Base-by-base conservation (phyloP, 2,329 filamentous ascomycete genomes). In the Fusarium phyllophilum region DNA sequence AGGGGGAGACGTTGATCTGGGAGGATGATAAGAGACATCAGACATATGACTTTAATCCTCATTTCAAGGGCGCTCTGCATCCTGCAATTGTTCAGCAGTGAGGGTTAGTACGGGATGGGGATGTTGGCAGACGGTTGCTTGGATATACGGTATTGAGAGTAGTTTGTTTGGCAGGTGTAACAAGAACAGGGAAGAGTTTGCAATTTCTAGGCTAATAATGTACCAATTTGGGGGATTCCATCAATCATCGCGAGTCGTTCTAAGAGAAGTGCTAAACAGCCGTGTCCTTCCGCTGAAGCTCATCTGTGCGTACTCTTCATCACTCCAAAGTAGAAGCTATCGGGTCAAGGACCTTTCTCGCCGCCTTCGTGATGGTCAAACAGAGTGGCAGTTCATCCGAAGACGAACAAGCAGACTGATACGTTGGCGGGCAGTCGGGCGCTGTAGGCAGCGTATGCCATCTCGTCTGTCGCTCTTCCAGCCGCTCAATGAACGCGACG, bases 41-140 rank as follows among this genome's bases (percentile, higher is more conserved):
- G 58, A 75, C 72, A 6, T 74, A 73, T 41, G 68, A 75, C 44
- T 70, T 73, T 34, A 73, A 73, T 34, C 65, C 66, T 52, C 22
- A 59, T 36, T 72, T 70, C 52, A 70, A 70, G 12, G 45, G 31
- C 10, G 45, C 44, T 41, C 33, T 36, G 31, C n/a, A 38, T 2
- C 33, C 56, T 29, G 33, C 24, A 3, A 15, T 51, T 51, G 42
- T 58, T 51, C 33, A 58, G 56, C 51, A 58, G 42, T 26, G 20
- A 20, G 11, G 42, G 3, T 12, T 36, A 15, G 55, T 20, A 39
- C 2, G 20, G 5, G 54, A 33, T 26, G 38, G 26, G 22, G 18
- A 26, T 4, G 12, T 31, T 34, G 29, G 7, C n/a, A 9, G 29
- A n/a, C n/a, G 17, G n/a, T 45, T 24, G 38, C 17, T 45, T 33